Conservation (phyloP, 352 stramenopile species). For the Phytophthora macrochlamydospora region DNA sequence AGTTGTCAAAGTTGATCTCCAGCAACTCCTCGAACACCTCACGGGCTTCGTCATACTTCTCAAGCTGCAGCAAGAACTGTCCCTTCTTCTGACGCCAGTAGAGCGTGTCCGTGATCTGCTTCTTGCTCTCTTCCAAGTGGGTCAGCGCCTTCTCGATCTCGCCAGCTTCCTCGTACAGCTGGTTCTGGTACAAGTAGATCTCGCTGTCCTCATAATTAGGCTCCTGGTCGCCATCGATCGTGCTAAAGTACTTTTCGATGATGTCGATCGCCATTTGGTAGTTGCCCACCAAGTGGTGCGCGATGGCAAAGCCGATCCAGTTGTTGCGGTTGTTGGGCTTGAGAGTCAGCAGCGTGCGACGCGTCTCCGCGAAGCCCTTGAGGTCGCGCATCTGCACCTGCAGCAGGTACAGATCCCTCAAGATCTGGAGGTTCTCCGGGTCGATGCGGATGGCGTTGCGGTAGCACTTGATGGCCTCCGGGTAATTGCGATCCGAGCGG, state of each 20-base stretch:
- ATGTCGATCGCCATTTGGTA: slow-evolving; percentile 93
- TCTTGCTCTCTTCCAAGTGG: slow-evolving; percentile 87
- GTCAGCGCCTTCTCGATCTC: slow-evolving; percentile 82
- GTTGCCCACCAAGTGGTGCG: slow-evolving; percentile 94
- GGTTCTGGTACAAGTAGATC: slow-evolving; percentile 96
- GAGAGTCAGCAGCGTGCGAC: slow-evolving; percentile 92
- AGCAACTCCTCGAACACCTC: slow-evolving; percentile 77
- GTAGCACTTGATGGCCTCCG: slow-evolving; percentile 98
- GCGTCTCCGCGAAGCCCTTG: slow-evolving; percentile 94
- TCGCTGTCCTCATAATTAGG: slow-evolving; percentile 96
- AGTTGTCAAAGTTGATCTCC: slow-evolving; percentile 92
- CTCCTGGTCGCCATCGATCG: slow-evolving; percentile 62
- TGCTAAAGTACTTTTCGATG: slow-evolving; percentile 96
- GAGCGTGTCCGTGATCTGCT: slow-evolving; percentile 74
- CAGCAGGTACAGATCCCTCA: slow-evolving; percentile 95
- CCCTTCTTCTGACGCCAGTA: slow-evolving; percentile 81
- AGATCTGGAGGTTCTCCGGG: slow-evolving; percentile 97
- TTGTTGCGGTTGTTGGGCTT: slow-evolving; percentile 96
- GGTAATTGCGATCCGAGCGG: slow-evolving; percentile 96
- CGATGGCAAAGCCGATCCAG: slow-evolving; percentile 97
- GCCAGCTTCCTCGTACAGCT: slow-evolving; percentile 91
- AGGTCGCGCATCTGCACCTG: slow-evolving; percentile 94
- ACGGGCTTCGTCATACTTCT: slow-evolving; percentile 68
- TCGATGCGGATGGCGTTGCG: slow-evolving; percentile 97
- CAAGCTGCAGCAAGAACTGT: slow-evolving; percentile 69